phyloP scores from a whole-genome alignment of 805 yeast genomes.

The Metschnikowia vanudenii region DNA sequence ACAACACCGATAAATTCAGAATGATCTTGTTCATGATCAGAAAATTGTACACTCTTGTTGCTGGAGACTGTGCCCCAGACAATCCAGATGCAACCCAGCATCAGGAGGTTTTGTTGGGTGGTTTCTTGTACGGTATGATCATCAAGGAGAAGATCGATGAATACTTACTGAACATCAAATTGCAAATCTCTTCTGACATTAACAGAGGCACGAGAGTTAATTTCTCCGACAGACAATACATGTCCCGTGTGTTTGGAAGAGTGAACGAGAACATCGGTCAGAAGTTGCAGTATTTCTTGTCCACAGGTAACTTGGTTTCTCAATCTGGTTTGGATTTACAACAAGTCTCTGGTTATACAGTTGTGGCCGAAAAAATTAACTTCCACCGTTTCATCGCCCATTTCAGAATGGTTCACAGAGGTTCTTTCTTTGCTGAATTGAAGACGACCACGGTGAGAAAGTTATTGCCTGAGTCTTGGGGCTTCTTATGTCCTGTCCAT shows the following conservation, averaged over 20 bases:
- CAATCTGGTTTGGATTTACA: slow-evolving; percentile 97
- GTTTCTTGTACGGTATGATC: slow-evolving; percentile 95
- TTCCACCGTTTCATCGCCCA: slow-evolving; percentile 97
- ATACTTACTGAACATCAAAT: slow-evolving; percentile 68
- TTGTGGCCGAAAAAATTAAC: slow-evolving; percentile 97
- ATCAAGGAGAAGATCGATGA: slow-evolving; percentile 95
- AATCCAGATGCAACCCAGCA: slow-evolving; percentile 99
- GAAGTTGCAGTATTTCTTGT: slow-evolving; percentile 88
- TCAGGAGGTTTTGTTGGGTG: slow-evolving; percentile 94
- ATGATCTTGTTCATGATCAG: slow-evolving; percentile 91
- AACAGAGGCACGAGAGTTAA: slow-evolving; percentile 78
- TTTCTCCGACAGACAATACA: slow-evolving; percentile 80
- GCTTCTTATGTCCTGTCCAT: slow-evolving; percentile 97
- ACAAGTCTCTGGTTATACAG: slow-evolving; percentile 97
- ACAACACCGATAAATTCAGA: slow-evolving; percentile 77
- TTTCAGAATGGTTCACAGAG: slow-evolving; percentile 99
- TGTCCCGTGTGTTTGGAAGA: slow-evolving; percentile 72
- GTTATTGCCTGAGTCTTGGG: slow-evolving; percentile 97
- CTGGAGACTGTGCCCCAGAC: slow-evolving; percentile 95
- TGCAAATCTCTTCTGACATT: slow-evolving; percentile 76
- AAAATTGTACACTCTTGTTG: slow-evolving; percentile 90
- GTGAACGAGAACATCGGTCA: slow-evolving; percentile 93
- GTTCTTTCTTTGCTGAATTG: slow-evolving; percentile 97
- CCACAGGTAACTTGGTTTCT: slow-evolving; percentile 95
- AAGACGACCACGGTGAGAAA: slow-evolving; percentile 97